Evolutionary conservation across 768 basidiomycete species (phyloP).

Genomic region (Panaeolus papilionaceus): DNA sequence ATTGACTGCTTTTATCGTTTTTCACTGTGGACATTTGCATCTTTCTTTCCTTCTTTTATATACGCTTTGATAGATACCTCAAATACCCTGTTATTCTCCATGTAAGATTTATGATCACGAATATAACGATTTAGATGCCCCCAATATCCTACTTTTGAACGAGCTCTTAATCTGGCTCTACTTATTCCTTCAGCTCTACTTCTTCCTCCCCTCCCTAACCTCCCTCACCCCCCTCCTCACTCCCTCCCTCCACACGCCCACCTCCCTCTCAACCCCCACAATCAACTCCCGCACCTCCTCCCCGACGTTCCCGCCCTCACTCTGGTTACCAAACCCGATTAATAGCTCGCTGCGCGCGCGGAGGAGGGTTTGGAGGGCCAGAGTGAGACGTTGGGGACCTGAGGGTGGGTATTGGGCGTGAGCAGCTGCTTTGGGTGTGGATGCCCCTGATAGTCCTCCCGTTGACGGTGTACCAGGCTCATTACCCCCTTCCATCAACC

Average conservation of each 20-base stretch:
- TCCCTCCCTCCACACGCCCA: constrained; percentile 72
- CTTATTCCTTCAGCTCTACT: no score
- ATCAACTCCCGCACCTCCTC: constrained; percentile 62
- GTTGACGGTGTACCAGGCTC: not conserved
- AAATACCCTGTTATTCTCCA: no score
- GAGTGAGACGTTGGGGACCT: constrained; percentile 63
- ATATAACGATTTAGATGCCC: no score
- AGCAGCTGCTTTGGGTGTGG: no score
- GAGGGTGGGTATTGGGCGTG: constrained; percentile 63
- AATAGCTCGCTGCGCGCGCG: constrained; percentile 65
- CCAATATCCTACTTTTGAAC: no score
- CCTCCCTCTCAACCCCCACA: constrained; percentile 72
- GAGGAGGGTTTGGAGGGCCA: constrained; percentile 70
- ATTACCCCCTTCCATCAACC: constrained; percentile 3
- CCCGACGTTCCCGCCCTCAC: constrained; percentile 78
- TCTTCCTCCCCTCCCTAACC: constrained; percentile 13
- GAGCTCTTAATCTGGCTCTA: no score
- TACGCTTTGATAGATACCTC: no score
- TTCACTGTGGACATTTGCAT: no score
- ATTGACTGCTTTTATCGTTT: not conserved
- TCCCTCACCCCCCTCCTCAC: constrained; percentile 63
- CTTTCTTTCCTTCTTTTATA: no score
- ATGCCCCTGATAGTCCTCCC: not conserved
- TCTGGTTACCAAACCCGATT: constrained; percentile 73
- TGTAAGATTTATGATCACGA: no score